phyloP scores from a whole-genome alignment of 176 grass and related monocot species.

The Thinopyrum elongatum region DNA sequence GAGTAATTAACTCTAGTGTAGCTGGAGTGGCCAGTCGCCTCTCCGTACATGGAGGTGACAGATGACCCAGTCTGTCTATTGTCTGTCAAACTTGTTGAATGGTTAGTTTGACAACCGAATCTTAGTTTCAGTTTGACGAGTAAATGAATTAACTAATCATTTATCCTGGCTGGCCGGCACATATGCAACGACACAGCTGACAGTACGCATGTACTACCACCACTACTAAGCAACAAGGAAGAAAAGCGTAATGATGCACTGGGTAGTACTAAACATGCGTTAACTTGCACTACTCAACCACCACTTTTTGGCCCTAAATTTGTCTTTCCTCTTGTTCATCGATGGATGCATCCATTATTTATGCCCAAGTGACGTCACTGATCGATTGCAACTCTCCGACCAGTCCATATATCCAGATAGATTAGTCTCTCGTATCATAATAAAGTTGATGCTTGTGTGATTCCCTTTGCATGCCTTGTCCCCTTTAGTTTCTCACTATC shows the following conservation, averaged over 20 bases:
- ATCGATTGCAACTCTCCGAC: conserved; percentile 7
- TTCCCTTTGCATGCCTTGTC: conserved; percentile 25
- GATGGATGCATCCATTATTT: not conserved
- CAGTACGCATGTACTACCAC: not conserved
- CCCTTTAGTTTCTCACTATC: not conserved
- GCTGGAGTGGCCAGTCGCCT: not conserved
- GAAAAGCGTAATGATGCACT: not conserved
- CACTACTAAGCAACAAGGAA: not conserved
- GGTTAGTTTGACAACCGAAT: conserved; percentile 1
- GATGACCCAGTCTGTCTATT: not conserved
- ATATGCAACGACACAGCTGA: not conserved
- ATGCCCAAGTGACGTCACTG: conserved; percentile 14
- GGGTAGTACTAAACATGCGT: not conserved
- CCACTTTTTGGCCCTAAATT: conserved; percentile 29
- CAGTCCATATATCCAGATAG: conserved; percentile 30
- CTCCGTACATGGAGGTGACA: not conserved
- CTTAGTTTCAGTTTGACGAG: not conserved
- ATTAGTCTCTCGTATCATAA: conserved; percentile 46
- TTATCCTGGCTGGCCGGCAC: not conserved
- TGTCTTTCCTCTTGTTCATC: conserved; percentile 31
- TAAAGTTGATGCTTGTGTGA: conserved; percentile 48
- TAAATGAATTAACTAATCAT: not conserved
- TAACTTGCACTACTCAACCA: conserved; percentile 47
- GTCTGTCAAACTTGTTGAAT: conserved; percentile 6
- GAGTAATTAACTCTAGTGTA: too few relatives aligned